Evolutionary conservation across 768 basidiomycete genomes (phyloP), one percentile per base, ranked within the genome.

Genomic region (Boletus pseudo-olivaceus): DNA sequence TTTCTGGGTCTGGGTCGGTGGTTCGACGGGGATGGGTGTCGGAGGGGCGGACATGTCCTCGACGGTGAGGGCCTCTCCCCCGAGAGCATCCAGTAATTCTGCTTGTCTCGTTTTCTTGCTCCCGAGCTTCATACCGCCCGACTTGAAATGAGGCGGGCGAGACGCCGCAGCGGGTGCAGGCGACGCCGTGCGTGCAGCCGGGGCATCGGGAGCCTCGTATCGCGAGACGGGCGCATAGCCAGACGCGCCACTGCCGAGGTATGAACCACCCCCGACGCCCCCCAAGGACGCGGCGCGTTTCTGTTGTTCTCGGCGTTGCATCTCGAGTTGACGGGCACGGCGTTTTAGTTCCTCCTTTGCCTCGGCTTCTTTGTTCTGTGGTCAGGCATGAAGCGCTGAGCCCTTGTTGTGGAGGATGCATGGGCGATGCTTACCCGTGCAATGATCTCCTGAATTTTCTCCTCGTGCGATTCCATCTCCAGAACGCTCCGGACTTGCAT

Each of bases 311-410:
- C 95, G 80, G 39, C 96, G 85, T 67, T 98, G 97, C 85, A 97
- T 90, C 72, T 99, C 97, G 57, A 99, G 84, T 66, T 98, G 94
- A 69, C 97, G 97, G 1, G 97, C 95, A 30, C 96, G 88, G 38
- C 97, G 85, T 71, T 98, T 98, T 67, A 99, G 87, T 66, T 98
- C 96, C 69, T 99, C 97, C 69, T 99, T 99, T 2, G 96, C 97
- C 66, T 99, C 97, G 7, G 93, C 93, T 73, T 99, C 97, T 73
- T 98, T 98, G 78, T 99, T 98, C 88, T 95, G 56, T 23, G 17
- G 4, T 15, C 27, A 29, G 19, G 12, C 1, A 17, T 4, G 37
- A 15, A 5, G 7, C 10, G 23, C n/a, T 63, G 33, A 64, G 43
- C 15, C 23, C 7, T 35, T 23, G 9, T 5, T 14, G 3, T 26